Base-by-base conservation (phyloP, 768 basidiomycete genomes). In the Holtermannia corniformis region DNA sequence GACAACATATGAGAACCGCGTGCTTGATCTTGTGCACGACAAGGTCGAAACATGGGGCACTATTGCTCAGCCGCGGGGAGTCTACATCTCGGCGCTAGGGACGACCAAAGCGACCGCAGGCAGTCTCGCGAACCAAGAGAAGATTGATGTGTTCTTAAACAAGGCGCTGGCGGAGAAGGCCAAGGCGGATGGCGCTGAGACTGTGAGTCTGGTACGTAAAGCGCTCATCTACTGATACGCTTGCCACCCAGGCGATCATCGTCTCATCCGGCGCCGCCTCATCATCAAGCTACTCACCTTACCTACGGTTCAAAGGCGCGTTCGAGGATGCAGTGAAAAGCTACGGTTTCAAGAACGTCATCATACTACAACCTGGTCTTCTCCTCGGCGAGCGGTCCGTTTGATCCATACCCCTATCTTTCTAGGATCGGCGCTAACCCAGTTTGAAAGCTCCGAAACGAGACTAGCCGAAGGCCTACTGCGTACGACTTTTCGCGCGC, bases 361-460 rank as follows among this genome's bases (percentile, higher is more conserved):
- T 65, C 44, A 72, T 72, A 41, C 60, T 72, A 4, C 57, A 59
- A 4, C 70, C 70, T 0, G 70, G 65, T n/a, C 27, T 65, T 2
- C 55, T 72, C 4, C 20, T 69, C 13, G 70, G 70, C 12, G 22
- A 46, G 14, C 59, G 70, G 58, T 62, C 48, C 49, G 63, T 48
- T 5, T 47, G 19, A 44, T 57, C 27, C 37, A 40, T 24, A 14
- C n/a, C n/a, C n/a, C n/a, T n/a, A n/a, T n/a, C n/a, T n/a, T n/a
- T n/a, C n/a, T n/a, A n/a, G n/a, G n/a, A n/a, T n/a, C 37, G 41
- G 43, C 27, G 41, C 13, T 43, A 7, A 27, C n/a, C 11, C 20
- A 44, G 7, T 24, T 41, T 50, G 10, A 28, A 43, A 60, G 54
- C 27, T 22, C 51, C 22, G 55, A 59, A 24, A 52, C 44, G 32